phyloP scores from a whole-genome alignment of 2,329 filamentous ascomycete genomes.

The Colletotrichum sp. region DNA sequence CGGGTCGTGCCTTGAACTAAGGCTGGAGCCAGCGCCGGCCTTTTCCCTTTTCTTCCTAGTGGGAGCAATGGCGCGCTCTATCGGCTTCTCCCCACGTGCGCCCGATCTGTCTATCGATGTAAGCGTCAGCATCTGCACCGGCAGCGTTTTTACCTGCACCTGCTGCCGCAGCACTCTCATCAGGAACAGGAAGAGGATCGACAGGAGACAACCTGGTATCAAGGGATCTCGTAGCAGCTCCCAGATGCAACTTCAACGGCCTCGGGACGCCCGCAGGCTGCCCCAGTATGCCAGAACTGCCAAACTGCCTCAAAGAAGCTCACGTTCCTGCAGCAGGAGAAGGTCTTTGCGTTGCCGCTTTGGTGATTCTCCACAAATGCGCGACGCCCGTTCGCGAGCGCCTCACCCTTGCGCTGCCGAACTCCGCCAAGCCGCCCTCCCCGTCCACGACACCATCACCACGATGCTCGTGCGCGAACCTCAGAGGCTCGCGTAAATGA shows the following conservation, averaged over 20 bases:
- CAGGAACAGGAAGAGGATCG: background rate
- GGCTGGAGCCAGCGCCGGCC: background rate
- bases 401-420: constrained; percentile 1
- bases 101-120: background rate
- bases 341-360: constrained; percentile 7
- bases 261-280: background rate
- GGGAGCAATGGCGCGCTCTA: background rate
- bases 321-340: background rate
- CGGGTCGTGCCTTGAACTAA: background rate
- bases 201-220: background rate
- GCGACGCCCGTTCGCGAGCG: constrained; percentile 14
- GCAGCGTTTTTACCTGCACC: background rate
- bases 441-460: background rate
- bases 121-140: background rate
- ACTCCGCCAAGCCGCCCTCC: background rate
- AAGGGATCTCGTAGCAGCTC: background rate
- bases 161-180: background rate
- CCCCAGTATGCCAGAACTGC: background rate
- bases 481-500: background rate
- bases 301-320: background rate
- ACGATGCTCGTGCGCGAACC: background rate
- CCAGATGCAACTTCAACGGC: background rate
- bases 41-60: background rate
- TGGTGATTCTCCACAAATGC: constrained; percentile 1
- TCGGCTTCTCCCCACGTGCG: background rate